A percentile compares a stretch with the other conserved stretches of the same genome.
These are phyloP conservation scores for Talaromyces adpressus DNA, from an alignment of 495 filamentous ascomycete species.

Conservation along the genomic window DNA sequence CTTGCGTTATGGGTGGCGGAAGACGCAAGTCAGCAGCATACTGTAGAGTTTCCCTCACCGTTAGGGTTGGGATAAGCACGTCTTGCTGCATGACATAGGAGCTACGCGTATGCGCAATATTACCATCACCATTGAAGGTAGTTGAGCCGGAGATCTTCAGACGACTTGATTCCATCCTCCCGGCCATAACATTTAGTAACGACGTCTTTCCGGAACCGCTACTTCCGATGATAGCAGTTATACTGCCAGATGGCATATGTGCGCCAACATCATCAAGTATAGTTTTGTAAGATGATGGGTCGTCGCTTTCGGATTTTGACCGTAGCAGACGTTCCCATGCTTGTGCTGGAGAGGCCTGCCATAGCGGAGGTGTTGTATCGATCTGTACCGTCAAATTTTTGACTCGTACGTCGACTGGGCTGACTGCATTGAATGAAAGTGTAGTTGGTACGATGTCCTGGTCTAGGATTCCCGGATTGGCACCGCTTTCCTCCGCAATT, in stretches of 20 bases:
- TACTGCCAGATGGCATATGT: slow-evolving; percentile 49
- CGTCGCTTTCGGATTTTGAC: slow-evolving; percentile 12
- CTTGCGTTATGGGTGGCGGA: slow-evolving; percentile 48
- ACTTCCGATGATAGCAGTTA: slow-evolving; percentile 68
- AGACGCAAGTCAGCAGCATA: slow-evolving; percentile 67
- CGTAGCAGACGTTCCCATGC: slow-evolving; percentile 18
- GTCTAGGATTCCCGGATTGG: not conserved
- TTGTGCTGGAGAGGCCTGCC: slow-evolving; percentile 20
- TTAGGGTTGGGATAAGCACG: slow-evolving; percentile 60
- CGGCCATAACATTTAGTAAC: slow-evolving; percentile 61
- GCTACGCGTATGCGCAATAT: slow-evolving; percentile 47
- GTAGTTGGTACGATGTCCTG: not conserved
- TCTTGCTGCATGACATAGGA: slow-evolving; percentile 77
- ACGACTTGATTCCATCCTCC: slow-evolving; percentile 49
- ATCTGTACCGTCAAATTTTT: slow-evolving; percentile 48
- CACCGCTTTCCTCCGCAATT: not conserved
- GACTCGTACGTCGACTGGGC: slow-evolving; percentile 51
- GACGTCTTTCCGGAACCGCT: slow-evolving; percentile 71
- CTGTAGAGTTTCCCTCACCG: slow-evolving; percentile 63
- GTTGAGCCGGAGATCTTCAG: slow-evolving; percentile 46
- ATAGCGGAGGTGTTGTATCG: slow-evolving; percentile 39
- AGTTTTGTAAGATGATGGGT: slow-evolving; percentile 12
- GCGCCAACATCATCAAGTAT: slow-evolving; percentile 50
- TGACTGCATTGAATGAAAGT: slow-evolving; percentile 55
- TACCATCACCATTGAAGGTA: slow-evolving; percentile 47